phyloP scores from a whole-genome alignment of 2,329 filamentous ascomycete species.

The Phaeophleospora eucalypticola region DNA sequence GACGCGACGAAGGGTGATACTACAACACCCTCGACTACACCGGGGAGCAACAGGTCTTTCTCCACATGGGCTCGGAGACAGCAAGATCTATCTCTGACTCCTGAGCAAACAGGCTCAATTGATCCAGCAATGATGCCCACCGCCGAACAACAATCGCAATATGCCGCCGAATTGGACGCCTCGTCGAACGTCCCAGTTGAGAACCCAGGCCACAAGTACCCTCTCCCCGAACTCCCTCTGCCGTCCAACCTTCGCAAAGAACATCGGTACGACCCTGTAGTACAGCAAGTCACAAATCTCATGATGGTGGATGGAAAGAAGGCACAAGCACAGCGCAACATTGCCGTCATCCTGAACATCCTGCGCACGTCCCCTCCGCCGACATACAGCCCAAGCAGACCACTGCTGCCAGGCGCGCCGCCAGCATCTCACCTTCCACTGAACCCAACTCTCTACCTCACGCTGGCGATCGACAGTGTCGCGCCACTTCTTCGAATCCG shows the following conservation, averaged over 20 bases:
- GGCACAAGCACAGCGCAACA: slow-evolving; percentile 85
- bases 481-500: slow-evolving; percentile 81
- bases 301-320: slow-evolving; percentile 91
- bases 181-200: slow-evolving; percentile 29
- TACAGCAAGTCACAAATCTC: slow-evolving; percentile 83
- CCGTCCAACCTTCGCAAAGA: slow-evolving; percentile 63
- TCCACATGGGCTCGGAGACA: slow-evolving; percentile 50
- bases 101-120: slow-evolving; percentile 8
- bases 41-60: slow-evolving; percentile 44
- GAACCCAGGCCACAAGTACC: slow-evolving; percentile 73
- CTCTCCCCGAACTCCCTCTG: slow-evolving; percentile 63
- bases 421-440: slow-evolving; percentile 76
- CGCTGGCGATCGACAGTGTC: slow-evolving; percentile 85
- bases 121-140: slow-evolving; percentile 28
- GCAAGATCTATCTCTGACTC: slow-evolving; percentile 11
- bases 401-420: slow-evolving; percentile 69
- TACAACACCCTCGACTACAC: slow-evolving; percentile 31
- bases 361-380: slow-evolving; percentile 83
- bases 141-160: slow-evolving; percentile 24
- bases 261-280: slow-evolving; percentile 77
- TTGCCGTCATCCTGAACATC: slow-evolving; percentile 74
- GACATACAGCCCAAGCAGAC: slow-evolving; percentile 64
- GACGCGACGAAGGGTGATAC: slow-evolving; percentile 43
- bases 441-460: slow-evolving; percentile 85
- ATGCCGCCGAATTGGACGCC: slow-evolving; percentile 15